These are phyloP conservation scores for Voacanga thouarsii DNA, from an alignment of 257 asterid genomes.

Conservation along the genomic window DNA sequence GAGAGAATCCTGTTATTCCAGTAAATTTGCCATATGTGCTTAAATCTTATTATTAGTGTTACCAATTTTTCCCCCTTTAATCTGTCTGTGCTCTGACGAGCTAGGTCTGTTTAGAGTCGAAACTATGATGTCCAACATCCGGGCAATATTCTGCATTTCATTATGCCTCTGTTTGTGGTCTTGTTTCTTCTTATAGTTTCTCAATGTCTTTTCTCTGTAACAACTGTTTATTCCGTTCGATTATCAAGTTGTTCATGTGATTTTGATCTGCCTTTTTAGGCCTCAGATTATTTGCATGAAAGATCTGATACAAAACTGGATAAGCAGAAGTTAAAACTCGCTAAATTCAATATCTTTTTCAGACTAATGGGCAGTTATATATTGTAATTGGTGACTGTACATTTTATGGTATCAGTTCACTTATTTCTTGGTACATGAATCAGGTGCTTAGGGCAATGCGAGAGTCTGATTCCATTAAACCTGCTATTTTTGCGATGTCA, in stretches of 20 bases:
- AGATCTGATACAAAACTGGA: not conserved
- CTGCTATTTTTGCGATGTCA: constrained; percentile 98
- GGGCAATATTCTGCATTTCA: not conserved
- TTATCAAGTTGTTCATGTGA: not conserved
- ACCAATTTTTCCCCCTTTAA: too few relatives aligned
- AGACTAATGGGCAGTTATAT: not conserved
- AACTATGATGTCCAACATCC: not conserved
- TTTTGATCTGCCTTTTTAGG: not conserved
- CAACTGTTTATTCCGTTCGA: not conserved
- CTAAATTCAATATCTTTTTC: not conserved
- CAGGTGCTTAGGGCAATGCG: constrained; percentile 97
- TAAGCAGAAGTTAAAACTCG: not conserved
- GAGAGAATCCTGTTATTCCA: not conserved
- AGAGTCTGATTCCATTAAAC: constrained; percentile 77
- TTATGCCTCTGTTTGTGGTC: not conserved
- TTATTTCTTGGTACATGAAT: constrained; percentile 29
- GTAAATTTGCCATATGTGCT: not conserved
- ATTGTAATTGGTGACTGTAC: not conserved
- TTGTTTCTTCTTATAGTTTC: not conserved
- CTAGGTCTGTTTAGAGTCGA: not conserved
- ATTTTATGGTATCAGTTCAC: not conserved
- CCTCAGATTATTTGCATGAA: not conserved
- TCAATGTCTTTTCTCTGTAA: not conserved
- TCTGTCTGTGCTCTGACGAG: not conserved
- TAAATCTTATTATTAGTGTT: not conserved